These are phyloP conservation scores for Corniculantispora saksenae DNA, from an alignment of 2,329 filamentous ascomycete species.

Conservation along the genomic window DNA sequence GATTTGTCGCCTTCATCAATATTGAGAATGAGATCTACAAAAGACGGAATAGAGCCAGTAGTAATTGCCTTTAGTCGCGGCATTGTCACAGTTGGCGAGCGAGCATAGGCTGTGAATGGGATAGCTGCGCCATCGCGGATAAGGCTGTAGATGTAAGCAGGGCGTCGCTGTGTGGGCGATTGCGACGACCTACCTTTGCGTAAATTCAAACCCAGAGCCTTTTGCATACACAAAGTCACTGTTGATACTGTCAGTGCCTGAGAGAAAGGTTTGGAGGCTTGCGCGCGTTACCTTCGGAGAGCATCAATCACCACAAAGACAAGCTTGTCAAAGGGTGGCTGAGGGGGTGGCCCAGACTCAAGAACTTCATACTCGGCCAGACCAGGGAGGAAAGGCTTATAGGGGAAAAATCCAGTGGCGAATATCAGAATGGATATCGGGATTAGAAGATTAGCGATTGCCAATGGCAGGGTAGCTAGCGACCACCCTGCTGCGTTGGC, in stretches of 20 bases:
- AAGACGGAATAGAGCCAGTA: constrained; percentile 96
- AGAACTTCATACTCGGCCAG: constrained; percentile 68
- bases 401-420: constrained; percentile 92
- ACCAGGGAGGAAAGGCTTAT: constrained; percentile 90
- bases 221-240: constrained; percentile 92
- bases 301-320: constrained; percentile 99
- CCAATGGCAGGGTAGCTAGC: constrained; percentile 48
- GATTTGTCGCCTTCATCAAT: constrained; percentile 92
- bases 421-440: constrained; percentile 75
- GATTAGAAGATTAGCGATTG: constrained; percentile 74
- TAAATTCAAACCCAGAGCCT: constrained; percentile 80
- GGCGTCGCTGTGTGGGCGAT: background rate
- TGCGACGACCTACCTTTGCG: constrained; percentile 70
- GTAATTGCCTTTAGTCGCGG: constrained; percentile 96
- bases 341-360: constrained; percentile 56
- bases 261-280: background rate
- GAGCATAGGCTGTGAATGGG: constrained; percentile 92
- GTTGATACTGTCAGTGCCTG: background rate
- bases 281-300: constrained; percentile 67
- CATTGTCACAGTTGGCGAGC: constrained; percentile 98
- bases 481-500: constrained; percentile 23
- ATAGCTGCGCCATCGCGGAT: constrained; percentile 82
- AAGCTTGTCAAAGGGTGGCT: constrained; percentile 80
- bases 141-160: constrained; percentile 55
- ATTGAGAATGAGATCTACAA: constrained; percentile 94